These are phyloP conservation scores for Urtica urens DNA, from an alignment of 306 rosid species.

Conservation along the genomic window DNA sequence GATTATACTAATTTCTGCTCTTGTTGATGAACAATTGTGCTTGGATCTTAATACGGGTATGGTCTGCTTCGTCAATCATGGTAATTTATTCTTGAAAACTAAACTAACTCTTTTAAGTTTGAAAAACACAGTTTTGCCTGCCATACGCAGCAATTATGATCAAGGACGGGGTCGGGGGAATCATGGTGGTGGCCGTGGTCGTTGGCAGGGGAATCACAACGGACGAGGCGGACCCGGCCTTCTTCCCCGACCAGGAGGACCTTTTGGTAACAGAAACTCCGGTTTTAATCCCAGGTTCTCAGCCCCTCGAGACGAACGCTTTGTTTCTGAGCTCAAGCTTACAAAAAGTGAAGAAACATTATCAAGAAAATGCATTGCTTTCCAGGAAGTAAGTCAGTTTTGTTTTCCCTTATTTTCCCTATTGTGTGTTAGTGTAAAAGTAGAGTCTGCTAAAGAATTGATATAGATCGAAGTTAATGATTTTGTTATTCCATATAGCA, in stretches of 20 bases:
- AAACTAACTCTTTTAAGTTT: too few species aligned
- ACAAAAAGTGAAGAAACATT: conserved; percentile 65
- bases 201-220: conserved; percentile 39
- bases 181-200: conserved; percentile 45
- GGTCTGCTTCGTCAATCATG: too few species aligned
- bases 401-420: not conserved
- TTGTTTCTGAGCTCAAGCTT: conserved; percentile 75
- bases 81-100: too few species aligned
- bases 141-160: conserved; percentile 21
- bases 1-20: too few species aligned
- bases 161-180: conserved; percentile 35
- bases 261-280: conserved; percentile 63
- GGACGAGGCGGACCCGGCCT: conserved; percentile 78
- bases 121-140: conserved; percentile 35
- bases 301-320: conserved; percentile 69
- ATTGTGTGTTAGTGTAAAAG: too few species aligned
- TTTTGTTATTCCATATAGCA: not conserved
- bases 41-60: too few species aligned
- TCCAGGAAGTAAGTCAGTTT: conserved; percentile 34
- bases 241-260: conserved; percentile 90
- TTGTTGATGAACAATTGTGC: too few species aligned
- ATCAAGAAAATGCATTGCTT: conserved; percentile 36
- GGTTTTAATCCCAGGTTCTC: conserved; percentile 59
- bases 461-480: too few species aligned
- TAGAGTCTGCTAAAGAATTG: too few species aligned